Conservation (phyloP, 2,329 filamentous ascomycete species). For the Periconia sp. region DNA sequence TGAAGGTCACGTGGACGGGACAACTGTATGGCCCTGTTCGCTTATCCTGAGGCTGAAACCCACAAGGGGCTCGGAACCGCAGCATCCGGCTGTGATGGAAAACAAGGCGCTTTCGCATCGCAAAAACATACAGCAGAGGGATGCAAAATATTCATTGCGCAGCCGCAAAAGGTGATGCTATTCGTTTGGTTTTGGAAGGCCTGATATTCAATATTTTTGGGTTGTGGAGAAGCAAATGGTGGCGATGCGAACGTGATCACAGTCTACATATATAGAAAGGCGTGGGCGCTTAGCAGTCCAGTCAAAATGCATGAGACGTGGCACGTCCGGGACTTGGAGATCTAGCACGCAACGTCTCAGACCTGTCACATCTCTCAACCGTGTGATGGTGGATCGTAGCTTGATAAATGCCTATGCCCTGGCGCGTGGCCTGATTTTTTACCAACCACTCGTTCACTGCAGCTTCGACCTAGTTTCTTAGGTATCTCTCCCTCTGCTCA, state of each 20-base stretch:
- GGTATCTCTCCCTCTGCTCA: slow-evolving; percentile 16
- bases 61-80: slow-evolving; percentile 1
- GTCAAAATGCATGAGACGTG: slow-evolving; percentile 12
- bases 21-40: not conserved
- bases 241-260: not conserved
- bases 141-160: not conserved
- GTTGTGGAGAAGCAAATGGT: not conserved
- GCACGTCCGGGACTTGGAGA: slow-evolving; percentile 15
- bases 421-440: slow-evolving; percentile 35
- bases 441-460: slow-evolving; percentile 7
- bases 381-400: slow-evolving; percentile 15
- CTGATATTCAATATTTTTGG: too few relatives aligned
- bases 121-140: not conserved
- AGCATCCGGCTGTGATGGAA: not conserved
- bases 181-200: too few relatives aligned
- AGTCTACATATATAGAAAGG: slow-evolving; percentile 2
- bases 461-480: slow-evolving; percentile 12
- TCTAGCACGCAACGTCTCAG: slow-evolving; percentile 34
- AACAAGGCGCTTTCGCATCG: not conserved
- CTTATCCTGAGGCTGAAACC: slow-evolving; percentile 3
- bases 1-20: not conserved
- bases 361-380: slow-evolving; percentile 26
- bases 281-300: slow-evolving; percentile 11
- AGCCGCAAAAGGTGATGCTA: not conserved
- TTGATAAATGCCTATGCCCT: slow-evolving; percentile 32